Percentiles rank a stretch among this genome's conserved stretches.
Conservation (phyloP, 2,329 filamentous ascomycete genomes). For the Colletotrichum tanaceti region DNA sequence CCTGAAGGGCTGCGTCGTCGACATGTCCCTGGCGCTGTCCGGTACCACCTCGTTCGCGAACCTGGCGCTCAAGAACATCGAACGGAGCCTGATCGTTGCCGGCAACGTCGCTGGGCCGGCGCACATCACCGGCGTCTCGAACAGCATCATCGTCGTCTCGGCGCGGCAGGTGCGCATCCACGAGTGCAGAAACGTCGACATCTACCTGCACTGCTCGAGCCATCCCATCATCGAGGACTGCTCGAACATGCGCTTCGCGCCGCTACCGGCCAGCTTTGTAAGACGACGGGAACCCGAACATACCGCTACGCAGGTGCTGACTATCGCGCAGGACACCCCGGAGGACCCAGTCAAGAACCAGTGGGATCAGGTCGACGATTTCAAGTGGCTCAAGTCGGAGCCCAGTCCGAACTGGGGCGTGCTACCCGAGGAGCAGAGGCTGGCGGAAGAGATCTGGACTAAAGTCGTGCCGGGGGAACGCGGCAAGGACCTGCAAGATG, state of each 20-base stretch:
- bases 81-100: conserved; percentile 77
- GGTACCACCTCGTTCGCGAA: conserved; percentile 75
- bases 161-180: conserved; percentile 95
- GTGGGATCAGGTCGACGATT: conserved; percentile 95
- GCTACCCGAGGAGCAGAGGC: conserved; percentile 68
- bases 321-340: conserved; percentile 44
- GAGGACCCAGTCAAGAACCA: conserved; percentile 65
- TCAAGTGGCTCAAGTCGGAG: conserved; percentile 93
- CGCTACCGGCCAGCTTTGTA: conserved; percentile 77
- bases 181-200: conserved; percentile 80
- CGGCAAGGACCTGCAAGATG: conserved; percentile 72
- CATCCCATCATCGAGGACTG: conserved; percentile 97
- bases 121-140: conserved; percentile 80
- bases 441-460: conserved; percentile 75
- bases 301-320: conserved; percentile 11
- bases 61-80: conserved; percentile 74
- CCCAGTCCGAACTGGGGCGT: conserved; percentile 89
- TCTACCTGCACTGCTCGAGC: conserved; percentile 85
- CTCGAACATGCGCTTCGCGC: conserved; percentile 79
- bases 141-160: conserved; percentile 81
- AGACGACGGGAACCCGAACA: conserved; percentile 49
- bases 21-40: conserved; percentile 76
- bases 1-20: conserved; percentile 78
- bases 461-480: conserved; percentile 73
- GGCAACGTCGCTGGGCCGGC: conserved; percentile 83